Conservation (phyloP, 345 rosid genomes). For the Combretum micranthum region DNA sequence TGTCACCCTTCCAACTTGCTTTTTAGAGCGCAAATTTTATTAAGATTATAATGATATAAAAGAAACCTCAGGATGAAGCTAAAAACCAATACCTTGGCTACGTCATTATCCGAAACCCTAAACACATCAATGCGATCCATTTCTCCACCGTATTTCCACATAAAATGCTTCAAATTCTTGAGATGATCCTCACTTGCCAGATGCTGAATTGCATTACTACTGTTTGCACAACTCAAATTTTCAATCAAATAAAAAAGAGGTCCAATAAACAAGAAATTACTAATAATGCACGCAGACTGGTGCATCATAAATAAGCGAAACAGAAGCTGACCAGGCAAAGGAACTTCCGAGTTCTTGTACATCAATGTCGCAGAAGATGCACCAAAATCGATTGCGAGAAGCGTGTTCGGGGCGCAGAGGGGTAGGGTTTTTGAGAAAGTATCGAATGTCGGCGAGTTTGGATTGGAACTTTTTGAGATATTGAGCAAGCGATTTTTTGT, state of each 20-base stretch:
- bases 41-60: too few species aligned
- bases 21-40: too few species aligned
- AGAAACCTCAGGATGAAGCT: not conserved
- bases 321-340: conserved; percentile 52
- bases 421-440: conserved; percentile 61
- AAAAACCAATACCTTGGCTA: conserved; percentile 43
- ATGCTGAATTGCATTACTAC: conserved; percentile 64
- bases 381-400: conserved; percentile 65
- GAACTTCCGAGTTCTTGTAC: conserved; percentile 53
- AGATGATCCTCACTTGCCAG: conserved; percentile 57
- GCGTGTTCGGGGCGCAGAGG: conserved; percentile 44
- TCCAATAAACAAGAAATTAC: not conserved
- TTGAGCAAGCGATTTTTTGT: conserved; percentile 45
- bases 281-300: not conserved
- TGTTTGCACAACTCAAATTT: conserved; percentile 15
- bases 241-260: not conserved
- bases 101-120: conserved; percentile 44
- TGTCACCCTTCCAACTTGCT: too few species aligned
- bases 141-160: conserved; percentile 62
- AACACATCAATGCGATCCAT: conserved; percentile 51
- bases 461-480: conserved; percentile 55
- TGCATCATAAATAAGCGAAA: not conserved
- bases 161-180: conserved; percentile 72
- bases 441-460: conserved; percentile 50
- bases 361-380: conserved; percentile 74